Evolutionary conservation across 345 rosid genomes (phyloP), one percentile per base, ranked within the genome.

Genomic region (Geranium rotundifolium): DNA sequence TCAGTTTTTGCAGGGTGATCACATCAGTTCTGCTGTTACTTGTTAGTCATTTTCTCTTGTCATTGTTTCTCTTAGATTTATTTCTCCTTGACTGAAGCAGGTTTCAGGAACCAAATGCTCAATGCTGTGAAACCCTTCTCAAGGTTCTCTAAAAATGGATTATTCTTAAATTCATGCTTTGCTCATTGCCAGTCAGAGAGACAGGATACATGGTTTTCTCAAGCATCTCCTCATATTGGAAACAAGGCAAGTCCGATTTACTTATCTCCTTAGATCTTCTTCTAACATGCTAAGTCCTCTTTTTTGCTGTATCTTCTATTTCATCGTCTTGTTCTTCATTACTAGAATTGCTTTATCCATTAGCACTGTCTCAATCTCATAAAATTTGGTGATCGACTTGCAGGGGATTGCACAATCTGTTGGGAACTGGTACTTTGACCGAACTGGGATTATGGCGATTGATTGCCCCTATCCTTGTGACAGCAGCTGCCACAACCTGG

Each of bases 401-500:
- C 87, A 82, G 87, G 77, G 78, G 9, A 71, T 80, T 18, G 87
- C 87, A 29, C 61, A 72, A 60, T 75, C 77, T 3, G 82, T 83
- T 4, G 87, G 84, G 19, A 75, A 78, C 64, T 78, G 84, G 87
- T 83, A 77, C 58, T 83, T 83, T 19, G 76, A 72, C 16, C 71
- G 78, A 3, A 63, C 67, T 14, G 15, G 65, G 7, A 58, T 20
- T 5, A 78, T 61, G 76, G 77, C 70, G 17, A 68, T 77, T 5
- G 84, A 80, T 63, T 82, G 87, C 29, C 61, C 87, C 12, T 82
- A 79, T 46, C 84, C 87, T 39, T 82, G 87, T 17, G 84, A 82
- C 65, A 72, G 59, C 10, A 75, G 73, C 57, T 82, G 84, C 72
- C 87, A 82, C 77, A 75, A 82, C 64, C 72, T 77, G 54, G 80